Evolutionary conservation across 2,329 filamentous ascomycete genomes (phyloP), one percentile per base, ranked within the genome.

Genomic region (Purpureocillium lavendulum): DNA sequence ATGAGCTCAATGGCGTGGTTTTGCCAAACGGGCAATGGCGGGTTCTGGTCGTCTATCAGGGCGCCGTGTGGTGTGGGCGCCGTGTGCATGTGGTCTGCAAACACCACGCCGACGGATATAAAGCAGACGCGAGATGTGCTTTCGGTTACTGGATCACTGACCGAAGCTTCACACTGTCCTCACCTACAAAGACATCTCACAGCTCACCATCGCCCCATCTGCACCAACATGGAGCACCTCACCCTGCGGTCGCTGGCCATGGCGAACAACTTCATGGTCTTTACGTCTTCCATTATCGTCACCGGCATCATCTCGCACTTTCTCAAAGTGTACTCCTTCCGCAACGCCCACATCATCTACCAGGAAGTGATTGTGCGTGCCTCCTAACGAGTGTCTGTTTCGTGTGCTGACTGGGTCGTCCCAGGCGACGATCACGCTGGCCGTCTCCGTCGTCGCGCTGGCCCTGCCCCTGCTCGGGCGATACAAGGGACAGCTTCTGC

Each of bases 301-400:
- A 51, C 45, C 4, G 51, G 49, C 13, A 39, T 55, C 4, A 31
- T 48, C 15, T 52, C 52, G 15, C 49, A 44, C 37, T 50, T 53
- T 28, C 17, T 55, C 9, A 40, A 45, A 30, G 39, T 35, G 4
- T 45, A 31, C 18, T 11, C 36, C 9, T 41, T 40, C 37, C 44
- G 45, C 21, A 43, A 40, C 13, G 40, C 41, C 7, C 45, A 48
- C 14, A 42, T 55, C 10, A 42, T 53, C 17, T 55, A 49, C 40
- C 42, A 49, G 35, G 48, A 52, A 35, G 41, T 46, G 18, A 49
- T 55, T 35, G 50, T 49, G 40, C 30, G 48, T 46, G 30, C 21
- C 11, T 7, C 14, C 7, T 8, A 1, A 8, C 11, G 24, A 11
- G n/a, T 4, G 8, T 1, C 13, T 21, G 6, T 14, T 37, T 12